Conservation (phyloP, 495 filamentous ascomycete species). For the Daldinia childiae region DNA sequence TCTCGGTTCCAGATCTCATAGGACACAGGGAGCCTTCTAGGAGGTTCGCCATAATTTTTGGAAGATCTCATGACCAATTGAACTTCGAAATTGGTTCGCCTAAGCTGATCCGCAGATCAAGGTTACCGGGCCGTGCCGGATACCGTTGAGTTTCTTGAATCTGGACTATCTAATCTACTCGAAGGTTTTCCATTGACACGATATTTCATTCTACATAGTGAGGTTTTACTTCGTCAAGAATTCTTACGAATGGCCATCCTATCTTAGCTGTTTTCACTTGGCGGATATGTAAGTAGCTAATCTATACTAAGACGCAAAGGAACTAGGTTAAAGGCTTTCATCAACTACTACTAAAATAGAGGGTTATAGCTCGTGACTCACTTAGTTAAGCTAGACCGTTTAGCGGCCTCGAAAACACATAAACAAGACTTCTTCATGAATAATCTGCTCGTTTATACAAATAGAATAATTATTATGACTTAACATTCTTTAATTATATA, state of each 20-base stretch:
- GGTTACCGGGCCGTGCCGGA: conserved; percentile 36
- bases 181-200: background rate
- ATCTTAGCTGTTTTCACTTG: too few species aligned
- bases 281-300: too few species aligned
- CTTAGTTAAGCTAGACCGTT: background rate
- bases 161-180: background rate
- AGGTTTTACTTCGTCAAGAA: too few species aligned
- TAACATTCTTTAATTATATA: background rate
- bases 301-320: too few species aligned
- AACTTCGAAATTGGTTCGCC: background rate
- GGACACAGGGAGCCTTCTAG: conserved; percentile 16
- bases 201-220: background rate
- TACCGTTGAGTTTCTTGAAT: conserved; percentile 6
- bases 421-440: background rate
- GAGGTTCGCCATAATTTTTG: background rate
- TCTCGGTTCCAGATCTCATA: conserved; percentile 16
- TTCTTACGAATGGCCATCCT: too few species aligned
- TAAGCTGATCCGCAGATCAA: conserved; percentile 21
- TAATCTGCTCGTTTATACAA: background rate
- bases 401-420: background rate
- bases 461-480: background rate
- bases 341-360: too few species aligned
- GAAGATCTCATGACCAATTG: conserved; percentile 27
- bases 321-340: too few species aligned
- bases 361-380: too few species aligned